These are phyloP conservation scores for Malassezia arunalokei DNA, from an alignment of 1,284 basidiomycete genomes.

Conservation along the genomic window DNA sequence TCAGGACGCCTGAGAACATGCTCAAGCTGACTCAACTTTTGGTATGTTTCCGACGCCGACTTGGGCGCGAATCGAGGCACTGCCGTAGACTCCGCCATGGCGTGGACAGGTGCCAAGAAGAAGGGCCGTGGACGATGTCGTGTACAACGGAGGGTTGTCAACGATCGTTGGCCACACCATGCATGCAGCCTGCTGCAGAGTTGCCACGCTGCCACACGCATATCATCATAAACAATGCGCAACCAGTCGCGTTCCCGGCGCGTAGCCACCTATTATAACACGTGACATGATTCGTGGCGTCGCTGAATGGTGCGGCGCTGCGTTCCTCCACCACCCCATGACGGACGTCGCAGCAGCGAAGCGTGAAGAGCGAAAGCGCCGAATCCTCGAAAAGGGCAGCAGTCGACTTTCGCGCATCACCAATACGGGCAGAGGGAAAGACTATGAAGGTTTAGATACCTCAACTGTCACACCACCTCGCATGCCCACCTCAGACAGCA, in stretches of 20 bases:
- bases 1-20: slow-evolving; percentile 94
- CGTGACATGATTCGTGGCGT: not conserved
- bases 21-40: slow-evolving; percentile 90
- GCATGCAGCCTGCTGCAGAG: not conserved
- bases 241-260: slow-evolving; percentile 16
- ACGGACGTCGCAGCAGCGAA: slow-evolving; percentile 29
- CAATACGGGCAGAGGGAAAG: slow-evolving; percentile 38
- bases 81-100: not conserved
- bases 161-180: not conserved
- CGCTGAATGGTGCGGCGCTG: not conserved
- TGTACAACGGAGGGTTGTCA: not conserved
- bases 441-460: slow-evolving; percentile 12
- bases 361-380: slow-evolving; percentile 41
- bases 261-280: not conserved
- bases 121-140: not conserved
- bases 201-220: not conserved
- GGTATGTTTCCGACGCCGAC: slow-evolving; percentile 79
- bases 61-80: slow-evolving; percentile 51
- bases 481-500: not conserved
- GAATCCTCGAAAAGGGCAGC: slow-evolving; percentile 38
- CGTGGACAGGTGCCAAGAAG: not conserved
- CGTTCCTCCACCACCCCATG: slow-evolving; percentile 17
- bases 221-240: not conserved
- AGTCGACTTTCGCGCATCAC: slow-evolving; percentile 43
- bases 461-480: not conserved